Conservation (phyloP, 2,329 filamentous ascomycete species). For the Alternaria viburni region DNA sequence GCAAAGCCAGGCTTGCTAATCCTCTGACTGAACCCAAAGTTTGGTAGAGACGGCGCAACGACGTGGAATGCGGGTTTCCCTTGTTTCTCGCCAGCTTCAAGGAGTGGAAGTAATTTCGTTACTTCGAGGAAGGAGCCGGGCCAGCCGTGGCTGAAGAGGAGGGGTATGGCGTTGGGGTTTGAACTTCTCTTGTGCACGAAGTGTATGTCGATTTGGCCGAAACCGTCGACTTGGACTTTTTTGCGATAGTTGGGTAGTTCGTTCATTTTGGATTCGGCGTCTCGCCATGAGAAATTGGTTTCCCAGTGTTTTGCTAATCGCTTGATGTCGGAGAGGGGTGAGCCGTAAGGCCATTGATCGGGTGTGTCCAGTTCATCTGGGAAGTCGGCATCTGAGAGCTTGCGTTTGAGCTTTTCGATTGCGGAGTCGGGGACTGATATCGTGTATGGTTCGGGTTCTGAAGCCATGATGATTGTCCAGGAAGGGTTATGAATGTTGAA, state of each 20-base stretch:
- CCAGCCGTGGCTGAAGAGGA: slow-evolving; percentile 74
- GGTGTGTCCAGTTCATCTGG: slow-evolving; percentile 60
- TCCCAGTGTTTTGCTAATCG: slow-evolving; percentile 65
- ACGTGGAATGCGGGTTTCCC: slow-evolving; percentile 59
- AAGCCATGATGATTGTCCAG: slow-evolving; percentile 3
- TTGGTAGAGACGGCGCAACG: slow-evolving; percentile 62
- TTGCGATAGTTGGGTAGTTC: slow-evolving; percentile 65
- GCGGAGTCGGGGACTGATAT: slow-evolving; percentile 49
- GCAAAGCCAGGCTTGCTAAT: slow-evolving; percentile 63
- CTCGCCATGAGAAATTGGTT: slow-evolving; percentile 65
- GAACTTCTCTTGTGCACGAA: slow-evolving; percentile 66
- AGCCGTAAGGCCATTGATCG: slow-evolving; percentile 64
- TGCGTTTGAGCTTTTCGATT: slow-evolving; percentile 61
- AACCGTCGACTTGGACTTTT: slow-evolving; percentile 62
- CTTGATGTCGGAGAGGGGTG: slow-evolving; percentile 65
- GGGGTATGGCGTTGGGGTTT: slow-evolving; percentile 62
- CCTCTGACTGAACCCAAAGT: slow-evolving; percentile 61
- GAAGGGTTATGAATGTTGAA: not conserved
- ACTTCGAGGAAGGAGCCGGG: slow-evolving; percentile 74
- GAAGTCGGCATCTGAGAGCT: slow-evolving; percentile 61
- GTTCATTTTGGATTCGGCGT: slow-evolving; percentile 65
- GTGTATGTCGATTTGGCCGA: slow-evolving; percentile 66
- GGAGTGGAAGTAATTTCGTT: slow-evolving; percentile 62
- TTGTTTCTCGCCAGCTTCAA: slow-evolving; percentile 41
- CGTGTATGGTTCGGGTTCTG: slow-evolving; percentile 29